Conservation (phyloP, 495 filamentous ascomycete genomes). For the Hypoxylon trugodes region DNA sequence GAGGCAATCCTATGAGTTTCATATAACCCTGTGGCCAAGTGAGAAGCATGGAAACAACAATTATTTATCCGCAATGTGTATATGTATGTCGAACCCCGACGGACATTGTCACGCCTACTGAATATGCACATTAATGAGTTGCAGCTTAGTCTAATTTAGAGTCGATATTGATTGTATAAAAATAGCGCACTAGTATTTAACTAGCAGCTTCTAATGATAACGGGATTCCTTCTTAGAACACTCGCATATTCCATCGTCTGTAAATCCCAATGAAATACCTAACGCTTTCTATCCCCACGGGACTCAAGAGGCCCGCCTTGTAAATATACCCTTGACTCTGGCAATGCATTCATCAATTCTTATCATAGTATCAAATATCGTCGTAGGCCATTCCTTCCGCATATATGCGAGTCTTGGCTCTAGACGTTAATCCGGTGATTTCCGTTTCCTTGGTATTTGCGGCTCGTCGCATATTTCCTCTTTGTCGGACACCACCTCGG, state of each 20-base stretch:
- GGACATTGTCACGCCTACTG: constrained; percentile 9
- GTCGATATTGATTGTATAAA: not conserved
- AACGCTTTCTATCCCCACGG: constrained; percentile 1
- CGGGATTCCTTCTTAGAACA: not conserved
- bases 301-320: not conserved
- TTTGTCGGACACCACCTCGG: constrained; percentile 57
- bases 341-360: constrained; percentile 16
- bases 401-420: not conserved
- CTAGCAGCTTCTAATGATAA: constrained; percentile 3
- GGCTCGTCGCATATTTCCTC: constrained; percentile 59
- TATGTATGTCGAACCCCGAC: not conserved
- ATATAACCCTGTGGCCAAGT: not conserved
- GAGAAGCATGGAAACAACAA: too few relatives aligned
- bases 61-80: too few relatives aligned
- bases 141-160: too few relatives aligned
- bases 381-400: not conserved
- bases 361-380: not conserved
- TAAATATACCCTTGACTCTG: constrained; percentile 19
- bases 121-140: too few relatives aligned
- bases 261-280: constrained; percentile 1
- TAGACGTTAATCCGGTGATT: constrained; percentile 61
- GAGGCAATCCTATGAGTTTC: not conserved
- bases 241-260: constrained; percentile 16
- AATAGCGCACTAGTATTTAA: not conserved
- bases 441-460: constrained; percentile 44